Evolutionary conservation across 139 green algal species (phyloP), one percentile per base, ranked within the genome.

Genomic region (Picochlorum sp.): DNA sequence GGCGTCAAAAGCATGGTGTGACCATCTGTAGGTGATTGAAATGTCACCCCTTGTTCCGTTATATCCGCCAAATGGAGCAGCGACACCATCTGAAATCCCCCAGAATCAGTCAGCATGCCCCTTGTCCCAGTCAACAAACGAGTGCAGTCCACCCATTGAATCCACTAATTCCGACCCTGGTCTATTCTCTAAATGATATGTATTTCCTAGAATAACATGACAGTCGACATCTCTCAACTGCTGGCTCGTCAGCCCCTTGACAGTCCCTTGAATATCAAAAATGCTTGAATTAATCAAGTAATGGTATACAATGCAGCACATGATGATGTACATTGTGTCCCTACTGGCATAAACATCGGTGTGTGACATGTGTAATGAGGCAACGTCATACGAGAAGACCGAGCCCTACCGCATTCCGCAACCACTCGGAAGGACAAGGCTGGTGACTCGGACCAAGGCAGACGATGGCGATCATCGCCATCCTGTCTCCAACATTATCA

Each of bases 291-390:
- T 28, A n/a, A n/a, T n/a, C n/a, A n/a, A n/a, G n/a, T n/a, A n/a
- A n/a, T n/a, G n/a, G n/a, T n/a, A 30, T 30, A 30, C 28, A 30
- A 30, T 30, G 45, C 18, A 44, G 2, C 66, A 2, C 45, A 21
- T 9, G 8, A 20, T 20, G 16, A 7, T 6, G 15, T 23, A 1
- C 21, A 23, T 79, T 97, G 88, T 7, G 92, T 98, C 41, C 92
- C 92, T 2, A 98, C 92, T 3, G 92, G 92, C 92, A 98, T 98
- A 79, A 98, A 98, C 91, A 98, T 97, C 14, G 92, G 92, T 13
- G 90, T 97, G 54, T 90, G 72, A 32, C 80, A 90, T 8, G 67
- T 81, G 67, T 77, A 86, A 58, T 96, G 92, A 0, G 89, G 89
- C 44, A 98, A 81, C 24, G 73, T 89, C 83, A 98, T 86, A 15